Evolutionary conservation across 2,329 filamentous ascomycete species (phyloP).

Genomic region (Epicoccum sorghinum): DNA sequence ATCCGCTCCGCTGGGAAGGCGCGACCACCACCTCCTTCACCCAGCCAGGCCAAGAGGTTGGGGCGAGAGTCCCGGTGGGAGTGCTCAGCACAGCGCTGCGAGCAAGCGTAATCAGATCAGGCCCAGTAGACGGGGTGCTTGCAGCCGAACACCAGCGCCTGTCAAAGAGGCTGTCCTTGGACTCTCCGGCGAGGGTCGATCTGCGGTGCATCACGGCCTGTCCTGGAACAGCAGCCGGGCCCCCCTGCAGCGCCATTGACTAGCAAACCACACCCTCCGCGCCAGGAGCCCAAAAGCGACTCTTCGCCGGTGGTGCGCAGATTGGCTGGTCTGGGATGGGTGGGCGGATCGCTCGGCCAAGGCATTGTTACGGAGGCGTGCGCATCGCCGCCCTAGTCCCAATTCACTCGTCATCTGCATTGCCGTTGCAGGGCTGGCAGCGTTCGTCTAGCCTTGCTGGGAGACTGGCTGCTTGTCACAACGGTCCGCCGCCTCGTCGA

Average conservation of each 20-base stretch:
- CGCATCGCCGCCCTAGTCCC: constrained; percentile 40
- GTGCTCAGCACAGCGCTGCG: neutral
- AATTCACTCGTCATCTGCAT: constrained; percentile 46
- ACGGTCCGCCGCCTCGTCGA: constrained; percentile 47
- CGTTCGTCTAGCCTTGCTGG: constrained; percentile 37
- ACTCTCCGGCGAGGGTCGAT: constrained; percentile 44
- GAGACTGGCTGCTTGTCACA: constrained; percentile 42
- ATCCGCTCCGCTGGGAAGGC: constrained; percentile 27
- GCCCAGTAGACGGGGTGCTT: constrained; percentile 23
- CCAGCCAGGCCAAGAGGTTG: too few relatives aligned
- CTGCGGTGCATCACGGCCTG: constrained; percentile 50
- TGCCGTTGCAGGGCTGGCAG: constrained; percentile 48
- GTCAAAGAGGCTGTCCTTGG: constrained; percentile 24
- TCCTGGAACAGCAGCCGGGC: constrained; percentile 40
- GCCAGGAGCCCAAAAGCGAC: constrained; percentile 48
- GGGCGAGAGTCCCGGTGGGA: too few relatives aligned
- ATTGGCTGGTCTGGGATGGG: constrained; percentile 44
- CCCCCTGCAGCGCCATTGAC: constrained; percentile 28
- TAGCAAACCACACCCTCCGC: constrained; percentile 25
- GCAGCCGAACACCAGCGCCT: constrained; percentile 31
- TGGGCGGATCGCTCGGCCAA: constrained; percentile 46
- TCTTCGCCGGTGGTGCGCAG: constrained; percentile 47
- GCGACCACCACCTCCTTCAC: constrained; percentile 5
- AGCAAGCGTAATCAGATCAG: neutral
- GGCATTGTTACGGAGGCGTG: constrained; percentile 40